Conservation (phyloP, 345 rosid genomes). For the Aethionema arabicum region DNA sequence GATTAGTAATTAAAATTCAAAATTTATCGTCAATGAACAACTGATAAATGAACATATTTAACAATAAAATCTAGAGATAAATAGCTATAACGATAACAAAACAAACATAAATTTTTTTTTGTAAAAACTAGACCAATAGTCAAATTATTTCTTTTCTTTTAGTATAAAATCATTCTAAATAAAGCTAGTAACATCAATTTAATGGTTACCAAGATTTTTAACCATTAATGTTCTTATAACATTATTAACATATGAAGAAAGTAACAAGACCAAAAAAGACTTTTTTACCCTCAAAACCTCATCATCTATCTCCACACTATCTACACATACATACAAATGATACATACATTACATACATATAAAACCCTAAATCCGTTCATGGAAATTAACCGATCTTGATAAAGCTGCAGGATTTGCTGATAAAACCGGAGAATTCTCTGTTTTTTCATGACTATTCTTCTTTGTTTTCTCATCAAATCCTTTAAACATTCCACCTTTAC, state of each 20-base stretch:
- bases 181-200: too few species aligned
- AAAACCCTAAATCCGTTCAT: conserved; percentile 47
- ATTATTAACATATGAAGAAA: conserved; percentile 15
- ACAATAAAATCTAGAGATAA: too few species aligned
- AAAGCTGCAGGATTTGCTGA: conserved; percentile 84
- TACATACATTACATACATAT: conserved; percentile 2
- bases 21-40: background rate
- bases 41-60: background rate
- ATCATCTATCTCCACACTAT: conserved; percentile 20
- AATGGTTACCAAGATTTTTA: conserved; percentile 25
- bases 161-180: too few species aligned
- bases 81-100: too few species aligned
- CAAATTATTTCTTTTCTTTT: too few species aligned
- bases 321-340: conserved; percentile 30
- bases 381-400: conserved; percentile 77
- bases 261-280: background rate
- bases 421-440: conserved; percentile 44
- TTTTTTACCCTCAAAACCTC: conserved; percentile 31
- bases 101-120: too few species aligned
- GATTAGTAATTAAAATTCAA: background rate
- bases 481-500: conserved; percentile 53
- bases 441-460: conserved; percentile 38
- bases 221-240: conserved; percentile 26
- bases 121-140: too few species aligned
- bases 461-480: conserved; percentile 55